phyloP scores from a whole-genome alignment of 108 stramenopile species.

The Nitzschia sp. region DNA sequence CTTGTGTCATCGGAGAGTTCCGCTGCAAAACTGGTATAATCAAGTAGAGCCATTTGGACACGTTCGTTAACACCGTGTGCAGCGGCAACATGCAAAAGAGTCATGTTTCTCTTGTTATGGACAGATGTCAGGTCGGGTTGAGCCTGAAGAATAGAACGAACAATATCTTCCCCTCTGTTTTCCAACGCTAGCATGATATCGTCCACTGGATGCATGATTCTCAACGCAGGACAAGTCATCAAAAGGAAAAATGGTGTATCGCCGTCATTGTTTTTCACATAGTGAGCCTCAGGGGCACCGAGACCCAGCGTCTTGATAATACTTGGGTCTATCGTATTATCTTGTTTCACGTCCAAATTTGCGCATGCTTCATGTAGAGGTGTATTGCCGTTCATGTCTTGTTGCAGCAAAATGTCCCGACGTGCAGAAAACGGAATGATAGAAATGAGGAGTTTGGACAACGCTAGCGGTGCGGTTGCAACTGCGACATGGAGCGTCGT shows the following conservation, averaged over 20 bases:
- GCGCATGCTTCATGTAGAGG: constrained; percentile 56
- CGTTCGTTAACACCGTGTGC: constrained; percentile 46
- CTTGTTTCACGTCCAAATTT: constrained; percentile 25
- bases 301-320: constrained; percentile 41
- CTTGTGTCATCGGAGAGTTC: constrained; percentile 47
- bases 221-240: constrained; percentile 45
- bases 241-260: constrained; percentile 59
- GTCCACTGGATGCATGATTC: background rate
- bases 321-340: constrained; percentile 14
- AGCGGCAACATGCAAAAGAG: constrained; percentile 54
- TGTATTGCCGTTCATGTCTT: constrained; percentile 52
- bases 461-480: constrained; percentile 48
- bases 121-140: constrained; percentile 9
- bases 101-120: constrained; percentile 35
- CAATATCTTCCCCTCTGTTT: constrained; percentile 13
- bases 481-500: constrained; percentile 42
- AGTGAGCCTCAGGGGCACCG: constrained; percentile 40
- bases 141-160: constrained; percentile 18
- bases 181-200: constrained; percentile 15
- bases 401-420: constrained; percentile 11
- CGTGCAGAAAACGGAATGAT: constrained; percentile 31
- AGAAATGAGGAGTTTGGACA: constrained; percentile 41
- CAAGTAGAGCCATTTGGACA: constrained; percentile 46
- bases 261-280: constrained; percentile 49
- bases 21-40: background rate